These are phyloP conservation scores for Lindgomyces ingoldianus DNA, from an alignment of 495 filamentous ascomycete genomes.

Conservation along the genomic window DNA sequence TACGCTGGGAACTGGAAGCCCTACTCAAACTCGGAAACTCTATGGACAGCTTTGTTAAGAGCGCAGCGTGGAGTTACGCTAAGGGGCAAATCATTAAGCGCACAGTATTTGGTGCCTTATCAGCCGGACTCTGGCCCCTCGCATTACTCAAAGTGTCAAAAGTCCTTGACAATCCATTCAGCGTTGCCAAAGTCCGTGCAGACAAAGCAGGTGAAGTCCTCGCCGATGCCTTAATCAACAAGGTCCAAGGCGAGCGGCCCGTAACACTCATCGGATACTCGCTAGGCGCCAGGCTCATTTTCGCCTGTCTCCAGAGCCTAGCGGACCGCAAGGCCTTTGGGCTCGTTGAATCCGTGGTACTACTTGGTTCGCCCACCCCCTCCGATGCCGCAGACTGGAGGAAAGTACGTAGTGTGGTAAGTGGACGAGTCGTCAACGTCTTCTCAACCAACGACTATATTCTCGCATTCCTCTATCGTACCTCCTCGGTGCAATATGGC, in stretches of 20 bases:
- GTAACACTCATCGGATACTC: slow-evolving; percentile 88
- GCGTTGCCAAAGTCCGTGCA: slow-evolving; percentile 72
- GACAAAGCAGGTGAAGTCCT: slow-evolving; percentile 86
- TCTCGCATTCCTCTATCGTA: slow-evolving; percentile 75
- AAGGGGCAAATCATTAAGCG: slow-evolving; percentile 74
- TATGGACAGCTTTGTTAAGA: slow-evolving; percentile 72
- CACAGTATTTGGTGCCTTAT: slow-evolving; percentile 74
- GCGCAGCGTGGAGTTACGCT: slow-evolving; percentile 73
- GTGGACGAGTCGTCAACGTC: slow-evolving; percentile 73
- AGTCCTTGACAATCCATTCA: slow-evolving; percentile 89
- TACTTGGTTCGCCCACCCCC: slow-evolving; percentile 83
- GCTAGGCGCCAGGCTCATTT: slow-evolving; percentile 87
- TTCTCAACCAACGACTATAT: slow-evolving; percentile 77
- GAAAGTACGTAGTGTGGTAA: slow-evolving; percentile 68
- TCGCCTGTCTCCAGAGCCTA: slow-evolving; percentile 72
- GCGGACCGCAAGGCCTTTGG: slow-evolving; percentile 81
- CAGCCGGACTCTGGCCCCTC: slow-evolving; percentile 72
- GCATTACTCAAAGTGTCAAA: slow-evolving; percentile 75
- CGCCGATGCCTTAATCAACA: slow-evolving; percentile 85
- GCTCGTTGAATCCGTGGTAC: slow-evolving; percentile 76
- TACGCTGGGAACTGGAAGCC: slow-evolving; percentile 80
- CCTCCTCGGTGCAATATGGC: slow-evolving; percentile 72
- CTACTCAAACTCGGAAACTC: slow-evolving; percentile 75
- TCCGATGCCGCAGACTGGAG: slow-evolving; percentile 65
- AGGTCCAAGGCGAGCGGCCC: slow-evolving; percentile 83